phyloP scores from a whole-genome alignment of 805 yeast species.

The Clavispora santaluciae region DNA sequence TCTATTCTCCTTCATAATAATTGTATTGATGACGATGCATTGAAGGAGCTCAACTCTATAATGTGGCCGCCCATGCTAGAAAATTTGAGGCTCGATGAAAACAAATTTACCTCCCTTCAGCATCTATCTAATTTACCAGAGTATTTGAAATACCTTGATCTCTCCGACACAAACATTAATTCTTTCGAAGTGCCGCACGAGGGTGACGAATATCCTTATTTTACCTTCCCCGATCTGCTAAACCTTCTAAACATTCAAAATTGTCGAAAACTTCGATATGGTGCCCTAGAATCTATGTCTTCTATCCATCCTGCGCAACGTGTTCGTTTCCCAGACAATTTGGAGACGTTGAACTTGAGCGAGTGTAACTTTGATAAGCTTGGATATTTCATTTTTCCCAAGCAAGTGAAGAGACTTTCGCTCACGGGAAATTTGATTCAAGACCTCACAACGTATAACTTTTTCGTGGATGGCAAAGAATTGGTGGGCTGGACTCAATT shows the following conservation, averaged over 20 bases:
- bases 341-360: constrained; percentile 19
- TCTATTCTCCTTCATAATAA: constrained; percentile 22
- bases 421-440: constrained; percentile 22
- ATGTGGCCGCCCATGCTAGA: constrained; percentile 22
- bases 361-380: constrained; percentile 20
- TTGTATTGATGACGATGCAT: constrained; percentile 14
- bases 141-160: constrained; percentile 20
- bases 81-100: constrained; percentile 20
- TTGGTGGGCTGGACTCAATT: constrained; percentile 22
- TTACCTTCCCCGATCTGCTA: constrained; percentile 27
- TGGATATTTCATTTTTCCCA: constrained; percentile 20
- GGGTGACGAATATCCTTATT: constrained; percentile 12
- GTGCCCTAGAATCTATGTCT: constrained; percentile 1
- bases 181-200: constrained; percentile 11
- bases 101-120: constrained; percentile 18
- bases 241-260: constrained; percentile 18
- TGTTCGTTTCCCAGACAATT: constrained; percentile 19
- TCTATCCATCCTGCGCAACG: constrained; percentile 9
- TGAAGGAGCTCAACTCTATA: constrained; percentile 14
- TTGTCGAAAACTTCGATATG: constrained; percentile 10
- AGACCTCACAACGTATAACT: constrained; percentile 19
- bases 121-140: constrained; percentile 18
- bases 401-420: constrained; percentile 17
- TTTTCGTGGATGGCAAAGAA: constrained; percentile 1
- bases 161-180: constrained; percentile 20